A percentile compares a stretch with the other conserved stretches of the same genome.
These are phyloP conservation scores for Mycena maculata DNA, from an alignment of 768 basidiomycete species.

Conservation along the genomic window DNA sequence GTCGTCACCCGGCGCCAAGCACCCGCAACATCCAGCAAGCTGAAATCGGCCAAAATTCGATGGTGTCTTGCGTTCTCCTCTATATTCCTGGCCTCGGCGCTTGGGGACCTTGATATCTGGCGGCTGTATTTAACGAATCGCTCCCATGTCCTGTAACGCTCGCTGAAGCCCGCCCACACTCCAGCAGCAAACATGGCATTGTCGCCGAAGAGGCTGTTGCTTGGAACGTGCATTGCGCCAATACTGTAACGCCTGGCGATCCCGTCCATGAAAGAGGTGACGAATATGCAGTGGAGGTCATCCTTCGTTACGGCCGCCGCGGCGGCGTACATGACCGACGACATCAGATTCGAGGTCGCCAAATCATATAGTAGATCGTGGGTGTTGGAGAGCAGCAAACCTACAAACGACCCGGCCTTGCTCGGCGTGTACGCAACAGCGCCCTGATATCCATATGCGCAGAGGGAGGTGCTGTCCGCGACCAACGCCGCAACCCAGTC, in stretches of 20 bases:
- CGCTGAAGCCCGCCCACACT: constrained; percentile 18
- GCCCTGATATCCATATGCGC: constrained; percentile 7
- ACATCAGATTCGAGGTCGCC: constrained; percentile 9
- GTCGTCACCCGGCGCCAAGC: neutral
- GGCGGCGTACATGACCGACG: constrained; percentile 15
- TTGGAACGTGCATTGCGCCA: neutral
- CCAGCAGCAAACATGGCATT: neutral
- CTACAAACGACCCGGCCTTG: neutral
- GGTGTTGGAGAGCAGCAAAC: neutral
- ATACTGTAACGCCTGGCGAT: neutral
- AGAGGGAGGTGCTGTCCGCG: constrained; percentile 1
- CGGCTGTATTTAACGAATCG: constrained; percentile 23
- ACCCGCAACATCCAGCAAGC: neutral
- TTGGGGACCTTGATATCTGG: constrained; percentile 1
- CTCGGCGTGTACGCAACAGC: neutral
- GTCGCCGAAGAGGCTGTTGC: constrained; percentile 5
- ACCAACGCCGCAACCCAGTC: constrained; percentile 8
- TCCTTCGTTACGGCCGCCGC: neutral
- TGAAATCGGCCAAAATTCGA: neutral
- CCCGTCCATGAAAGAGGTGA: constrained; percentile 1
- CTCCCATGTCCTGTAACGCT: constrained; percentile 20
- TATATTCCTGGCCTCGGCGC: neutral
- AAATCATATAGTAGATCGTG: constrained; percentile 18
- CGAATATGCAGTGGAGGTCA: constrained; percentile 16
- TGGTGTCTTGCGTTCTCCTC: neutral